Evolutionary conservation across 2,329 filamentous ascomycete genomes (phyloP).

Genomic region (Onygenales sp.): DNA sequence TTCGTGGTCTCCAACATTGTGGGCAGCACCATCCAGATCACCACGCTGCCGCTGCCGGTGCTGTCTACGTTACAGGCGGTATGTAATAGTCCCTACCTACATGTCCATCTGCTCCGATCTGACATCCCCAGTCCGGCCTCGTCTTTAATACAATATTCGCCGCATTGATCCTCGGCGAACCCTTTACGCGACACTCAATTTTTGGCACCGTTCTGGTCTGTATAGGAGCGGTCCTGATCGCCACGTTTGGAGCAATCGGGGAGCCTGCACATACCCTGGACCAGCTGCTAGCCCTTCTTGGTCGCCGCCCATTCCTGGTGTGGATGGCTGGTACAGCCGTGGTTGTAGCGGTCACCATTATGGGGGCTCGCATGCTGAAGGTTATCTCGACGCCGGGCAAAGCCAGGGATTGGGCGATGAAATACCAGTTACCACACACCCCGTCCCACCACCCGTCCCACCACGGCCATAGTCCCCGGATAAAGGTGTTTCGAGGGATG

Average conservation of each 20-base stretch:
- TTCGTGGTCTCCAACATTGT: slow-evolving; percentile 91
- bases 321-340: slow-evolving; percentile 81
- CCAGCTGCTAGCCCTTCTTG: slow-evolving; percentile 69
- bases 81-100: slow-evolving; percentile 16
- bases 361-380: slow-evolving; percentile 43
- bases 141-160: slow-evolving; percentile 99
- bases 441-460: slow-evolving; percentile 25
- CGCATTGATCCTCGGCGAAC: slow-evolving; percentile 81
- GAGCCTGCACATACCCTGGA: slow-evolving; percentile 82
- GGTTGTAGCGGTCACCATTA: slow-evolving; percentile 59
- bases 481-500: slow-evolving; percentile 71
- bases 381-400: slow-evolving; percentile 23
- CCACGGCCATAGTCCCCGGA: slow-evolving; percentile 43
- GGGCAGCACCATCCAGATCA: slow-evolving; percentile 95
- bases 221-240: slow-evolving; percentile 80
- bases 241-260: slow-evolving; percentile 84
- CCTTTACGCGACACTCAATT: slow-evolving; percentile 89
- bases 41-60: slow-evolving; percentile 84
- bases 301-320: slow-evolving; percentile 63
- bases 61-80: slow-evolving; percentile 86
- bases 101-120: slow-evolving; percentile 1
- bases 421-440: slow-evolving; percentile 18
- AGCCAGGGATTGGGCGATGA: slow-evolving; percentile 15
- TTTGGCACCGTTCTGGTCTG: slow-evolving; percentile 84
- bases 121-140: slow-evolving; percentile 58